Evolutionary conservation across 805 yeast genomes (phyloP), one percentile per base, ranked within the genome.

Genomic region (Blastobotrys peoriensis): DNA sequence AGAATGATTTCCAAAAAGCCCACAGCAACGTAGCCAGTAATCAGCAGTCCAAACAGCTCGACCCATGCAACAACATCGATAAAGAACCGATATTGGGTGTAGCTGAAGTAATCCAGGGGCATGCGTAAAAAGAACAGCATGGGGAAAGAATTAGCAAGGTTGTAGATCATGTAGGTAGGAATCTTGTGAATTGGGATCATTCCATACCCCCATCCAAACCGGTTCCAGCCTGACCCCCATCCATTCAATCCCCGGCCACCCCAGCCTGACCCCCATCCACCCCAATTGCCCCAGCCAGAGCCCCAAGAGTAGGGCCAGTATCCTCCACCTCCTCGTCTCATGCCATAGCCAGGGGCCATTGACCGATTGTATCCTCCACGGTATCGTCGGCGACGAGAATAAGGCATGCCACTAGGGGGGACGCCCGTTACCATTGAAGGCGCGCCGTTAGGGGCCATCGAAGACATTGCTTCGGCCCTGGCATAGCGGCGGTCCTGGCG

Each of bases 1-100:
- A 54, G 41, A 18, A 49, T 46, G 18, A 40, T 43, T 23, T 53
- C 53, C 3, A 53, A 15, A 6, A 51, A 19, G 13, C 41, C 28
- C 6, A 53, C 34, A 6, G 42, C 46, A 16, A 46, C 44, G 45
- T 52, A 53, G 9, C 39, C 25, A n/a, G 44, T 25, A 41, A 46
- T 40, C 38, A 53, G 42, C 23, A 44, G 28, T 4, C 48, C 17
- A 16, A 51, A 38, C 16, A 52, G 23, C 41, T 49, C 57, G 34
- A 49, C 34, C n/a, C 38, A 33, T 6, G 47, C 38, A 6, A 25
- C 30, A 13, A 25, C 30, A 25, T 25, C 30, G 30, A 13, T 25
- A 8, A 25, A 25, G 13, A 25, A 25, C 13, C 30, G 8, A 13
- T 25, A 25, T 13, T 25, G 30, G 13, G 30, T 8, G 30, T 25